A percentile compares a stretch with the other conserved stretches of the same genome.
phyloP scores from a whole-genome alignment of 148 eudicot species.

The Chenopodium berlandieri region DNA sequence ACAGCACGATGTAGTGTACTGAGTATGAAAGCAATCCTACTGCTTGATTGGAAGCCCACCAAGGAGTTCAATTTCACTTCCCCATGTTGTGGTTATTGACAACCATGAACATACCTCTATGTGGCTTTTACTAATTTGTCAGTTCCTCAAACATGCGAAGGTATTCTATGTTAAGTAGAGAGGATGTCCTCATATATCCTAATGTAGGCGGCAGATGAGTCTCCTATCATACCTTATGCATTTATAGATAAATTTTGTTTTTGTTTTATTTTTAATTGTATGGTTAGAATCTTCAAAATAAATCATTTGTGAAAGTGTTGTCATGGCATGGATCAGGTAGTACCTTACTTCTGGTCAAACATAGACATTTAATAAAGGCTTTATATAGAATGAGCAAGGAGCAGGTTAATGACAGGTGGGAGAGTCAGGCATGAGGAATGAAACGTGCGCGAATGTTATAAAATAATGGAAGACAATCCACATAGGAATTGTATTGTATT shows the following conservation, averaged over 20 bases:
- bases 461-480: constrained; percentile 10
- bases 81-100: constrained; percentile 22
- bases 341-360: background rate
- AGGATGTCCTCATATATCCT: constrained; percentile 17
- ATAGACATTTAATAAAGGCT: background rate
- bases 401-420: constrained; percentile 17
- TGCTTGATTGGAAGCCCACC: constrained; percentile 4
- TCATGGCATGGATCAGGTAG: background rate
- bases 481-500: background rate
- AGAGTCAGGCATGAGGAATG: background rate
- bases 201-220: constrained; percentile 13
- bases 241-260: background rate
- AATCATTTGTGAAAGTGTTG: background rate
- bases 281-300: background rate
- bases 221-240: constrained; percentile 3
- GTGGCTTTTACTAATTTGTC: constrained; percentile 13
- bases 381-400: background rate
- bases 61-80: constrained; percentile 12
- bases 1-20: constrained; percentile 13
- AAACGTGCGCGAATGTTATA: constrained; percentile 8
- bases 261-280: background rate
- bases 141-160: constrained; percentile 5
- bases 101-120: constrained; percentile 6
- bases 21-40: background rate
- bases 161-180: background rate